Evolutionary conservation across 2,329 filamentous ascomycete genomes (phyloP).

Genomic region (Trichothecium sympodiale): DNA sequence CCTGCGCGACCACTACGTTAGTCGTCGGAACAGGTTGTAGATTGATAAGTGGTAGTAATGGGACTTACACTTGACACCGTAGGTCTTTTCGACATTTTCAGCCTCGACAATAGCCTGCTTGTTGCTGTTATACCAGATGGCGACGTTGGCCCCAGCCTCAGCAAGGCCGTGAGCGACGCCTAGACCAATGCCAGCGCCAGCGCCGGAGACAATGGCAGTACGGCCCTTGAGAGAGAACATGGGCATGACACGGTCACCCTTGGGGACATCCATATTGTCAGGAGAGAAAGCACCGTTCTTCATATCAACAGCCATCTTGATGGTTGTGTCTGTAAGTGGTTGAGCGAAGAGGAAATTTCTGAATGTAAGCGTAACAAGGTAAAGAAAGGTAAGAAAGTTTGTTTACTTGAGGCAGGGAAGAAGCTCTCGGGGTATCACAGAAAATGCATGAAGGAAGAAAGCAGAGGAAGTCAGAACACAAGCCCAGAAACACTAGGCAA

Average conservation of each 20-base stretch:
- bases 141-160: slow-evolving; percentile 62
- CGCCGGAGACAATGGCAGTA: slow-evolving; percentile 60
- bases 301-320: slow-evolving; percentile 16
- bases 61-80: slow-evolving; percentile 53
- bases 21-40: no score
- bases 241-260: slow-evolving; percentile 42
- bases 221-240: slow-evolving; percentile 60
- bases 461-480: no score
- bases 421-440: not conserved
- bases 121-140: slow-evolving; percentile 64
- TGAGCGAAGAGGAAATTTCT: not conserved
- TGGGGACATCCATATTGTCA: slow-evolving; percentile 38
- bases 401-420: not conserved
- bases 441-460: no score
- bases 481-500: no score
- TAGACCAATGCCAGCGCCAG: slow-evolving; percentile 56
- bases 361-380: not conserved
- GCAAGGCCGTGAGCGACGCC: slow-evolving; percentile 53
- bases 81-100: slow-evolving; percentile 51
- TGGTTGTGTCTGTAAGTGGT: not conserved
- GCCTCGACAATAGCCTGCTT: slow-evolving; percentile 51
- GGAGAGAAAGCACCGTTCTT: slow-evolving; percentile 43
- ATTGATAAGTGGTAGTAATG: not conserved
- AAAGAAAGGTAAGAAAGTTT: not conserved
- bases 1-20: no score